These are phyloP conservation scores for Diaporthe ampelina DNA, from an alignment of 2,329 filamentous ascomycete genomes.

Conservation along the genomic window DNA sequence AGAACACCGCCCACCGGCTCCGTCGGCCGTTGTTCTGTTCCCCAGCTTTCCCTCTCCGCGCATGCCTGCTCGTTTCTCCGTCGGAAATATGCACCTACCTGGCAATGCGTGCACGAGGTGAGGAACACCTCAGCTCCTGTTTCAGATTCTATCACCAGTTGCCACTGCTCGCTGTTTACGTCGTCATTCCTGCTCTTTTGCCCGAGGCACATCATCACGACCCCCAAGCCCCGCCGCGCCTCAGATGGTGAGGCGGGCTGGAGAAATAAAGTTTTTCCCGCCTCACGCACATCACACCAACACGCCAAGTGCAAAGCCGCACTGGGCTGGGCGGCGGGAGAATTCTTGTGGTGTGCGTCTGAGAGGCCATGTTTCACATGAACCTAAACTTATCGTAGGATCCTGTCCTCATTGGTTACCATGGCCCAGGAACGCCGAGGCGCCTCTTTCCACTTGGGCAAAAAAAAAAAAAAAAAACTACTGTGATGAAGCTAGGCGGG, in stretches of 20 bases:
- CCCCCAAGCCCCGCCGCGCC: not conserved
- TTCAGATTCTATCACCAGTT: constrained; percentile 2
- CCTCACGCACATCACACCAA: not conserved
- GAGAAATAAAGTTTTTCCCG: not conserved
- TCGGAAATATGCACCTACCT: not conserved
- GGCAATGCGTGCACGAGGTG: not conserved
- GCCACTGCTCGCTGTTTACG: constrained; percentile 26
- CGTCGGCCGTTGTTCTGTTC: constrained; percentile 26
- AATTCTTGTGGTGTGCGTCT: not conserved
- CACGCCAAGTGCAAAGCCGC: not conserved
- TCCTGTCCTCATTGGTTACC: constrained; percentile 28
- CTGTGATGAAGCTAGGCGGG: not conserved
- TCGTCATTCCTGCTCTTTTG: not conserved
- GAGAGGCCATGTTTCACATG: constrained; percentile 24
- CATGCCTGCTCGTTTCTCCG: constrained; percentile 13
- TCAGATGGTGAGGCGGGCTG: not conserved
- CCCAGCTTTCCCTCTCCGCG: not conserved
- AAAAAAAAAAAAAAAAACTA: too few relatives aligned
- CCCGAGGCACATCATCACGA: not conserved
- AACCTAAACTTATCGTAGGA: constrained; percentile 17
- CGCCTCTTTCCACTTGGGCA: not conserved
- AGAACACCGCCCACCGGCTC: constrained; percentile 2
- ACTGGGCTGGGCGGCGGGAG: constrained; percentile 19
- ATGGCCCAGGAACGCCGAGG: not conserved
- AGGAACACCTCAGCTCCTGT: not conserved